Evolutionary conservation across 257 asterid species (phyloP).

Genomic region (Solanum phureja): DNA sequence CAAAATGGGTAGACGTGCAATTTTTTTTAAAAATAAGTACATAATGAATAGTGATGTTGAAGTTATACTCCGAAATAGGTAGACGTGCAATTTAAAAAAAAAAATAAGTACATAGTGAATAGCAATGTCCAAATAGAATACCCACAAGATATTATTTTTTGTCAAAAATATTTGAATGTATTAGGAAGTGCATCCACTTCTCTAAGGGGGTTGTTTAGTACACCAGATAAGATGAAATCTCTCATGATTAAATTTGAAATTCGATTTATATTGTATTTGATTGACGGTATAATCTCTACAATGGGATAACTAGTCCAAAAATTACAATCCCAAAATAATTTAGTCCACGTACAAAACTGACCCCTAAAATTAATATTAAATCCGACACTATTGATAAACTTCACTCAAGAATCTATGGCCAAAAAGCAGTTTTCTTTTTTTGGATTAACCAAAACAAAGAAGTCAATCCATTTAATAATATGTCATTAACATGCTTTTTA

Average conservation of each 20-base stretch:
- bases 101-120: not conserved
- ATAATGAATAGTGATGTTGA: too few species aligned
- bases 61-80: not conserved
- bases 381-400: not conserved
- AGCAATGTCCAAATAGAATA: not conserved
- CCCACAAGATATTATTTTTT: not conserved
- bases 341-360: not conserved
- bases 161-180: not conserved
- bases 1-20: not conserved
- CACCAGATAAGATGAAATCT: not conserved
- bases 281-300: too few species aligned
- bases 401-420: not conserved
- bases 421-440: not conserved
- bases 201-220: not conserved
- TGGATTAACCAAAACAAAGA: not conserved
- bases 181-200: not conserved
- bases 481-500: not conserved
- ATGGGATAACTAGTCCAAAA: not conserved
- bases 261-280: not conserved
- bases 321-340: not conserved
- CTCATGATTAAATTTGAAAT: rapidly evolving
- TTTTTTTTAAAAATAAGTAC: not conserved
- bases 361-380: not conserved
- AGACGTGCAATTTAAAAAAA: not conserved
- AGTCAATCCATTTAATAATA: not conserved